A percentile compares a stretch with the other conserved stretches of the same genome.
These are phyloP conservation scores for Annona squamosa DNA, from an alignment of 164 flowering plant species.

Conservation along the genomic window DNA sequence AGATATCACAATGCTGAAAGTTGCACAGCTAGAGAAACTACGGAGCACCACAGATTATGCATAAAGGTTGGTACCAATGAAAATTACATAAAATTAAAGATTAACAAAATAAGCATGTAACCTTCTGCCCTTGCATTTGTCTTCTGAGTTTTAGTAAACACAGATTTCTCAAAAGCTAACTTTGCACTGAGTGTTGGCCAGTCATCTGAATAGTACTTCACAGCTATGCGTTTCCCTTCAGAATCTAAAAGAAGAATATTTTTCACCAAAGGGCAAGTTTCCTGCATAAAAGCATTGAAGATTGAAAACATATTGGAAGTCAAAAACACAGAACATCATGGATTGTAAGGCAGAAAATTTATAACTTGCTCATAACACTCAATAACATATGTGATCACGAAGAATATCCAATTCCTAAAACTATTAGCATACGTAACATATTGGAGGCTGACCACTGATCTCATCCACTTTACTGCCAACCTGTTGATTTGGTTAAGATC, in stretches of 20 bases:
- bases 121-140: slow-evolving; percentile 12
- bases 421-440: too few species aligned
- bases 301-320: not conserved
- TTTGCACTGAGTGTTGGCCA: slow-evolving; percentile 11
- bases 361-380: too few species aligned
- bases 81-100: not conserved
- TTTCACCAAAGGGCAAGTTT: slow-evolving; percentile 9
- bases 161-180: slow-evolving; percentile 12
- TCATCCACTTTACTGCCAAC: too few species aligned
- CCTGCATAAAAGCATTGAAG: slow-evolving; percentile 7
- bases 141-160: slow-evolving; percentile 11
- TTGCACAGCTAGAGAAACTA: not conserved
- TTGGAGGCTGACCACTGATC: too few species aligned
- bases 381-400: too few species aligned
- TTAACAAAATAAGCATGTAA: not conserved
- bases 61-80: not conserved
- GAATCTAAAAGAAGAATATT: slow-evolving; percentile 12
- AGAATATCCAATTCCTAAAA: too few species aligned
- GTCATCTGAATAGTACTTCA: slow-evolving; percentile 13
- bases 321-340: not conserved
- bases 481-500: too few species aligned
- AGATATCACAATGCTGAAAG: not conserved
- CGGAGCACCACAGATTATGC: not conserved
- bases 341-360: not conserved
- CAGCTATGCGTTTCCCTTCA: slow-evolving; percentile 13